Evolutionary conservation across 1,139 yeast genomes (phyloP).

Genomic region (Hyphopichia buzzinii): DNA sequence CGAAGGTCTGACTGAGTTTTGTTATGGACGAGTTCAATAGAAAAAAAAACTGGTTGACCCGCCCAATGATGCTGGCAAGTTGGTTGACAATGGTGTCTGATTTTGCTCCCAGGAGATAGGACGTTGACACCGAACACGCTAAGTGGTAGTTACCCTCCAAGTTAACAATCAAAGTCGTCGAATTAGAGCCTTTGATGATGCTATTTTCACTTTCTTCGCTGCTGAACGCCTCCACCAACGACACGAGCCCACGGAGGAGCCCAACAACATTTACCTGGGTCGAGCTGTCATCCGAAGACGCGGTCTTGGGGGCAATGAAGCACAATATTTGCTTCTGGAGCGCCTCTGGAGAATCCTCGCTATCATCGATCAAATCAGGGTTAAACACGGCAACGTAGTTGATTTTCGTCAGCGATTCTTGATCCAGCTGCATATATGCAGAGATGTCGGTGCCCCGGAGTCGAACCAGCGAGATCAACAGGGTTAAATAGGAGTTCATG

Average conservation of each 20-base stretch:
- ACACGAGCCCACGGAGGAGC: slow-evolving; percentile 36
- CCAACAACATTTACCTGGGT: slow-evolving; percentile 36
- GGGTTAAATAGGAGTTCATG: slow-evolving; percentile 21
- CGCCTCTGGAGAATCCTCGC: slow-evolving; percentile 28
- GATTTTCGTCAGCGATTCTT: slow-evolving; percentile 6
- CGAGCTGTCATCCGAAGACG: slow-evolving; percentile 11
- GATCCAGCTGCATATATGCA: slow-evolving; percentile 16
- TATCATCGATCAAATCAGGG: slow-evolving; percentile 17
- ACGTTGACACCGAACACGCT: slow-evolving; percentile 25
- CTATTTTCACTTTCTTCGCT: slow-evolving; percentile 9
- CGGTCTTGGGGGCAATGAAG: slow-evolving; percentile 17
- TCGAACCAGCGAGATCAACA: slow-evolving; percentile 17
- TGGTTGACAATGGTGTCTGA: slow-evolving; percentile 27
- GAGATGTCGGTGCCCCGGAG: slow-evolving; percentile 8
- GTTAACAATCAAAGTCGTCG: slow-evolving; percentile 25
- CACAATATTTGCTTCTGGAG: slow-evolving; percentile 29
- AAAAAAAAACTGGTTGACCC: slow-evolving; percentile 25
- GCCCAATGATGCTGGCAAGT: slow-evolving; percentile 20
- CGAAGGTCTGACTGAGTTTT: slow-evolving; percentile 16
- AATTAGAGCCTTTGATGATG: slow-evolving; percentile 25
- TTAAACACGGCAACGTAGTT: slow-evolving; percentile 19
- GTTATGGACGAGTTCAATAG: slow-evolving; percentile 27
- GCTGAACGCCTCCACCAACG: slow-evolving; percentile 22
- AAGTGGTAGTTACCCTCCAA: slow-evolving; percentile 27
- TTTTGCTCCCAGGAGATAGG: slow-evolving; percentile 14